phyloP scores from a whole-genome alignment of 176 grass and related monocot genomes.

The Microstegium vimineum region DNA sequence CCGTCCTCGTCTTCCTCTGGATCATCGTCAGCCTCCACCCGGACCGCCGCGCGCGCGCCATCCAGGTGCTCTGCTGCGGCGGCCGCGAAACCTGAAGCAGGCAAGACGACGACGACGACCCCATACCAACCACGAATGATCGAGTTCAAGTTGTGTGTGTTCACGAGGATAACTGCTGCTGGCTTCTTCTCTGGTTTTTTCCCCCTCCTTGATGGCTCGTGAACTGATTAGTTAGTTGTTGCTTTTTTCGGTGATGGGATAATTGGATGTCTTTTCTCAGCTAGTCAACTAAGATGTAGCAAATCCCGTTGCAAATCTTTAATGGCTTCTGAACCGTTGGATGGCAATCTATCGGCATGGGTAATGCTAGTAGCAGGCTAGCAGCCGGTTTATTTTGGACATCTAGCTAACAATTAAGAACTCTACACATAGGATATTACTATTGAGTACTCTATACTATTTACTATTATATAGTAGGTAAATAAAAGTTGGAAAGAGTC shows the following conservation, averaged over 20 bases:
- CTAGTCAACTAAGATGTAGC: neutral
- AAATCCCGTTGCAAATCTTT: neutral
- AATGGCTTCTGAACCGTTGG: too few relatives aligned
- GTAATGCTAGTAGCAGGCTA: too few relatives aligned
- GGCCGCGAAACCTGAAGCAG: neutral
- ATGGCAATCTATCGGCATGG: too few relatives aligned
- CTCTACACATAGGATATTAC: too few relatives aligned
- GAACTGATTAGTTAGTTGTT: neutral
- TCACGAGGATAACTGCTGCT: neutral
- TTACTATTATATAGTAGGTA: too few relatives aligned
- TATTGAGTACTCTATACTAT: too few relatives aligned
- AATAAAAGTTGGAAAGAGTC: too few relatives aligned
- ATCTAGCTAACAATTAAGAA: too few relatives aligned
- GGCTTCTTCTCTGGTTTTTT: neutral
- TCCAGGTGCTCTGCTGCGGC: constrained; percentile 25
- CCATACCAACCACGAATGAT: neutral
- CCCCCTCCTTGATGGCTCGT: neutral
- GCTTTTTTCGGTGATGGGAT: neutral
- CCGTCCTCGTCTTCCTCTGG: constrained; percentile 38
- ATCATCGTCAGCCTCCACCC: constrained; percentile 19
- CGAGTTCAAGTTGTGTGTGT: neutral
- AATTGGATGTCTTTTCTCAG: neutral
- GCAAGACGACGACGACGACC: neutral
- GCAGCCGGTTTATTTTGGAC: too few relatives aligned
- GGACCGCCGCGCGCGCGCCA: constrained; percentile 6